Evolutionary conservation across 306 rosid genomes (phyloP), one percentile per base, ranked within the genome.

Genomic region (Sophora flavescens): DNA sequence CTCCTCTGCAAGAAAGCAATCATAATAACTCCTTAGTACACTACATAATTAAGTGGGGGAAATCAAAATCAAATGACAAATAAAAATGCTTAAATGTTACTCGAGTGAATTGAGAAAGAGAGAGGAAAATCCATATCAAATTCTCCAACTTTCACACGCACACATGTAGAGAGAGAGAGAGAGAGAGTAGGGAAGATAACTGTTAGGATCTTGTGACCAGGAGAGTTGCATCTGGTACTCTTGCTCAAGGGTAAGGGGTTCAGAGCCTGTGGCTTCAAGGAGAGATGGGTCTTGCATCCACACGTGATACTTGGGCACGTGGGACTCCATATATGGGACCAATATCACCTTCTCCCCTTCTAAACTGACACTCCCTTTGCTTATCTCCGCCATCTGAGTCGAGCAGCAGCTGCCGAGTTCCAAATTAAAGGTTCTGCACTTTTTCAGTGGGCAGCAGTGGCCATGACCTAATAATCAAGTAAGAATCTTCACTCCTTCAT

Each of bases 231-330:
- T 95, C 68, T 78, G 86, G 77, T 82, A 95, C 76, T 95, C 97
- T 78, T 90, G 89, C 3, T 90, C 82, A 11, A 95, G 93, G 47
- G 93, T 75, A 51, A 95, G 96, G 44, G 97, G 97, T 8, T 95
- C 98, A 16, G 97, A 92, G 9, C 81, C 96, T 0, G 98, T 95
- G 83, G 97, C 97, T 83, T 90, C 79, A 70, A 92, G 98, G 15
- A 95, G 91, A 71, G 87, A 83, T 2, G 91, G 91, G 80, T 90
- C 87, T 80, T 83, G 87, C 98, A 95, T 92, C 98, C 97, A 95
- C 1, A 75, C 47, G 17, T 92, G 98, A 82, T 95, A 95, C 72
- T 84, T 87, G 1, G 95, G 93, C 0, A 95, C 98, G 60, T 95
- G 98, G 0, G 84, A 74, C 39, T 88, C 88, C 97, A 88, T 88